Percentiles rank a stretch among this genome's conserved stretches.
phyloP scores from a whole-genome alignment of 2,329 filamentous ascomycete species.

The Penicillium sp. region DNA sequence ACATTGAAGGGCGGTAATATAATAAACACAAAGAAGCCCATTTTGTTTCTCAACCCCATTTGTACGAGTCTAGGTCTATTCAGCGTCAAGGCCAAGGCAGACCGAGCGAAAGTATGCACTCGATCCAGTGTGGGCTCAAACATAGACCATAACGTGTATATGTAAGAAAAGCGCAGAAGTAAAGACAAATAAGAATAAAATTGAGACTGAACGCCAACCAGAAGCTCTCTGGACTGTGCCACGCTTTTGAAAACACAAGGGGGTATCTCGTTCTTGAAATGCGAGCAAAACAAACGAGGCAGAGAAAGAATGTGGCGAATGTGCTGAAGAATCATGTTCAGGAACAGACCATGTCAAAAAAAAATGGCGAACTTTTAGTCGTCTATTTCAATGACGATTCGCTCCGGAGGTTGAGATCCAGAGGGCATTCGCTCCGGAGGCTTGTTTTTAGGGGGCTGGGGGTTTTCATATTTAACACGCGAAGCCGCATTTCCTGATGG shows the following conservation, averaged over 20 bases:
- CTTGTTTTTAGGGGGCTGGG: background rate
- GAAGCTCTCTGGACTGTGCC: background rate
- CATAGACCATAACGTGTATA: background rate
- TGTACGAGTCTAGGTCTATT: background rate
- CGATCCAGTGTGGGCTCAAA: background rate
- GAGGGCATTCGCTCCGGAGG: background rate
- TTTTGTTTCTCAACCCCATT: background rate
- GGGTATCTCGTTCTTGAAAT: background rate
- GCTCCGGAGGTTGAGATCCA: background rate
- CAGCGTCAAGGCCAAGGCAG: background rate
- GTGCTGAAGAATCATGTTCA: background rate
- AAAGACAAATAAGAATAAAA: background rate
- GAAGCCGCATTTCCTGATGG: background rate
- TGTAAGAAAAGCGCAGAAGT: background rate
- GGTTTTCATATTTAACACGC: background rate
- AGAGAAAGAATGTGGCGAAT: background rate
- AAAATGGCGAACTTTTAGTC: slow-evolving; percentile 6
- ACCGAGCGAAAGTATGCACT: background rate
- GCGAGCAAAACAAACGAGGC: background rate
- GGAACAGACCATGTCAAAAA: background rate
- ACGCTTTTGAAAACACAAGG: background rate
- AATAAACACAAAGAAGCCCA: background rate
- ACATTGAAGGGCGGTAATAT: background rate
- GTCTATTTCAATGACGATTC: slow-evolving; percentile 23
- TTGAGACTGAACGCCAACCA: background rate